These are phyloP conservation scores for Gossypium sturtianum DNA, from an alignment of 345 rosid species.

Conservation along the genomic window DNA sequence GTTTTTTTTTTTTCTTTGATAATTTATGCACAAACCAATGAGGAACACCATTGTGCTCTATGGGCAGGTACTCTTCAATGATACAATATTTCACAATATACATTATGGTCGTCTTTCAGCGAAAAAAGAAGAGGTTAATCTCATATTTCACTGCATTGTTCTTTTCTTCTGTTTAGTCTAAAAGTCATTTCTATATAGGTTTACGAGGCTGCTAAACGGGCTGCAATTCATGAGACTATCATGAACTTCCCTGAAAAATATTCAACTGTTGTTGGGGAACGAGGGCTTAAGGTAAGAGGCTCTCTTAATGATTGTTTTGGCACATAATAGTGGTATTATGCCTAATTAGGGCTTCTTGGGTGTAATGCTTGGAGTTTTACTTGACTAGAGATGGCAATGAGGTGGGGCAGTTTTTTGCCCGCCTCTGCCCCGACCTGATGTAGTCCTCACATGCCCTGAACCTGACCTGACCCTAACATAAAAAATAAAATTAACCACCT, in stretches of 20 bases:
- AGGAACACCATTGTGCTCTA: constrained; percentile 14
- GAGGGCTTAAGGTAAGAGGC: constrained; percentile 94
- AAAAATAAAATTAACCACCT: no score
- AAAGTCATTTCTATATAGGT: constrained; percentile 44
- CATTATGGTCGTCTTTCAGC: constrained; percentile 93
- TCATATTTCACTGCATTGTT: neutral
- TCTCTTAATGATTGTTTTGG: neutral
- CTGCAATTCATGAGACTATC: constrained; percentile 92
- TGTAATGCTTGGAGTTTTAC: neutral
- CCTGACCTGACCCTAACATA: no score
- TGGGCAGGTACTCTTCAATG: constrained; percentile 89
- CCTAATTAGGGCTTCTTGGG: neutral
- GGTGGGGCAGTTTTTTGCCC: no score
- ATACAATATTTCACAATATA: constrained; percentile 92
- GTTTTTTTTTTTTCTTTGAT: neutral
- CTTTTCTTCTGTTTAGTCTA: constrained; percentile 4
- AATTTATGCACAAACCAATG: neutral
- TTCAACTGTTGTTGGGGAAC: constrained; percentile 90
- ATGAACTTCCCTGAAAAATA: constrained; percentile 88
- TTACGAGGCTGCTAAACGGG: constrained; percentile 88
- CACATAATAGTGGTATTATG: neutral
- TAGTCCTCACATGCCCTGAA: no score
- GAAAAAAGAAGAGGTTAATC: constrained; percentile 70
- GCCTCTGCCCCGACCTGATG: no score
- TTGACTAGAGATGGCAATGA: neutral